phyloP scores from a whole-genome alignment of 163 green algal species.

The Chloromonas sp. region DNA sequence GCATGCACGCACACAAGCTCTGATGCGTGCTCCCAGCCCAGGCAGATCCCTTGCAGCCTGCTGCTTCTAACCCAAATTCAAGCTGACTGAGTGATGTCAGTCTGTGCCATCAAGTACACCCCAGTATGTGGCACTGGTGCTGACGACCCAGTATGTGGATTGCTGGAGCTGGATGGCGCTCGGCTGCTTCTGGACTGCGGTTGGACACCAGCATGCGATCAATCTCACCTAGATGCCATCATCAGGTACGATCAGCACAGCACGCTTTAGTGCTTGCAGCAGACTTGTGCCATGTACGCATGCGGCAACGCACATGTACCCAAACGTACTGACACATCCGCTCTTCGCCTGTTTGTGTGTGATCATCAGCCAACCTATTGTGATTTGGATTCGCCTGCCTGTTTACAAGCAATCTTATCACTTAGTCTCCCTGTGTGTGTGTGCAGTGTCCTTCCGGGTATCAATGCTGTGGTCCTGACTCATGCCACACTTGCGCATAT shows the following conservation, averaged over 20 bases:
- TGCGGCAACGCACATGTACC: background rate
- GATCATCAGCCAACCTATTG: no score
- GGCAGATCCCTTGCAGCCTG: no score
- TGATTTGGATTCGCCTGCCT: no score
- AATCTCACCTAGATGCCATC: background rate
- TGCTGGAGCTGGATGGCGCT: background rate
- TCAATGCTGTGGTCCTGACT: background rate
- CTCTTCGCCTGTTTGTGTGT: background rate
- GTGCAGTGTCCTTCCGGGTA: background rate
- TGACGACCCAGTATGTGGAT: background rate
- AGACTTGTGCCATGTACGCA: background rate
- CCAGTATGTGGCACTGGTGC: background rate
- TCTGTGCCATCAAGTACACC: background rate
- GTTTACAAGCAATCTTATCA: no score
- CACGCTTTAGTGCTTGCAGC: background rate
- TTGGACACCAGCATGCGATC: background rate
- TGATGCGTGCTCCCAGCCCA: no score
- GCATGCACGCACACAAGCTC: no score
- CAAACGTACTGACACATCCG: background rate
- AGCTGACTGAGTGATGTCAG: no score
- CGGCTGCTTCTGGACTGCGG: background rate
- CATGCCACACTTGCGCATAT: background rate
- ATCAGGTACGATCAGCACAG: background rate
- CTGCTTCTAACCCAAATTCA: no score
- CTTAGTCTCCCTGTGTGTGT: background rate